These are phyloP conservation scores for Rhodamnia rubescens DNA, from an alignment of 345 rosid genomes.

Conservation along the genomic window DNA sequence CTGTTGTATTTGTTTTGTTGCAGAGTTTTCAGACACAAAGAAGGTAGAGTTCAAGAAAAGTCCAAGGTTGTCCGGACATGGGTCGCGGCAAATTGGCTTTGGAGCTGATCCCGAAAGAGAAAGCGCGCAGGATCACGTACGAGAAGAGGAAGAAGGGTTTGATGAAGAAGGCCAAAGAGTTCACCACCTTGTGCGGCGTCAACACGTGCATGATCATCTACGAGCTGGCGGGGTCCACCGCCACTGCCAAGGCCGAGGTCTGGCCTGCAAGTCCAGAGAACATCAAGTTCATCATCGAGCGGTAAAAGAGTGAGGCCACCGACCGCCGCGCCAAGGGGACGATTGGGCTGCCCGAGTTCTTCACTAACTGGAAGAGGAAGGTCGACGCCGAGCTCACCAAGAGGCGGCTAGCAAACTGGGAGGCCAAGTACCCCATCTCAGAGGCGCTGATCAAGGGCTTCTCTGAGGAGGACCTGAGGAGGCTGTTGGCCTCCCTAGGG, in stretches of 20 bases:
- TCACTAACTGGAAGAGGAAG: constrained; percentile 3
- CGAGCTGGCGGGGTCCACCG: background rate
- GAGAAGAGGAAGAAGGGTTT: constrained; percentile 20
- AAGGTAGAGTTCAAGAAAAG: background rate
- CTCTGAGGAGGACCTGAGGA: background rate
- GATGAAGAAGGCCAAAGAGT: constrained; percentile 16
- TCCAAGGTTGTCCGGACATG: background rate
- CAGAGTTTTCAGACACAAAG: too few relatives aligned
- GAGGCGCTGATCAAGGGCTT: background rate
- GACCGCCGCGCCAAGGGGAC: background rate
- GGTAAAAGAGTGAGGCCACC: background rate
- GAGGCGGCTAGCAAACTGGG: background rate
- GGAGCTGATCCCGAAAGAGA: constrained; percentile 16
- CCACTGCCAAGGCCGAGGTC: background rate
- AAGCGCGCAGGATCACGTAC: constrained; percentile 7
- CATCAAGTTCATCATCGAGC: constrained; percentile 4
- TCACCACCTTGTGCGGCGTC: constrained; percentile 13
- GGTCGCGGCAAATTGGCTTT: constrained; percentile 18
- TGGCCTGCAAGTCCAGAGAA: constrained; percentile 7
- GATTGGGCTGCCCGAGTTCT: constrained; percentile 6
- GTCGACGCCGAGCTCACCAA: constrained; percentile 6
- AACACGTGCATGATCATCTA: constrained; percentile 17
- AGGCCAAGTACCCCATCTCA: constrained; percentile 7
- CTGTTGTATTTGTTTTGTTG: background rate
- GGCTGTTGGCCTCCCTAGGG: background rate